Percentiles rank a stretch among this genome's conserved stretches.
These are phyloP conservation scores for Beauveria medogensis DNA, from an alignment of 2,329 filamentous ascomycete genomes.

Conservation along the genomic window DNA sequence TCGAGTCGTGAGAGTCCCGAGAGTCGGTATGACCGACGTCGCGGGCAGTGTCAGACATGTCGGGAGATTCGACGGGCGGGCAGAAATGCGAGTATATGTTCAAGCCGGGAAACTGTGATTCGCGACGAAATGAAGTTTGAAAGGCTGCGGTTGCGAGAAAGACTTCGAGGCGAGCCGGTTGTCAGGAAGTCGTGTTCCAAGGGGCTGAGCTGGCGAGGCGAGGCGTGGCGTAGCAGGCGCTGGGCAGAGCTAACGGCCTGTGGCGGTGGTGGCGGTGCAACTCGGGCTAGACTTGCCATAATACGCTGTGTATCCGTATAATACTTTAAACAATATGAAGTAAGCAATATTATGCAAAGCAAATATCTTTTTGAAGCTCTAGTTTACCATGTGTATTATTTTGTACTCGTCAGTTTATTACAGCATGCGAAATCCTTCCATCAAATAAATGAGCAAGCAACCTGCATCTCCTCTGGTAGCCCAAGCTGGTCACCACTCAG, in stretches of 20 bases:
- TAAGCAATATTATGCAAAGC: too few species aligned
- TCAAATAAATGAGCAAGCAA: too few species aligned
- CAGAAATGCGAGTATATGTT: not conserved
- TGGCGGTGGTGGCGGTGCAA: slow-evolving; percentile 7
- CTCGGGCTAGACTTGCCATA: not conserved
- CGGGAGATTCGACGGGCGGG: not conserved
- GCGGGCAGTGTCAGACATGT: slow-evolving; percentile 41
- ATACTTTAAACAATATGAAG: too few species aligned
- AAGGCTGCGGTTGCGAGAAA: not conserved
- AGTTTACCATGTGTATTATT: too few species aligned
- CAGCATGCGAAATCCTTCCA: too few species aligned
- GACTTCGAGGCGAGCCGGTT: not conserved
- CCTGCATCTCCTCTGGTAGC: too few species aligned
- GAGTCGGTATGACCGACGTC: slow-evolving; percentile 42
- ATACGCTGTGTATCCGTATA: too few species aligned
- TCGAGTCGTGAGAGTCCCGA: slow-evolving; percentile 46
- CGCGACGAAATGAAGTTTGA: too few species aligned
- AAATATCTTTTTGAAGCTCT: too few species aligned
- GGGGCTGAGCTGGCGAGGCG: slow-evolving; percentile 3
- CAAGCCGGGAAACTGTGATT: not conserved
- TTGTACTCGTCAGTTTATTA: too few species aligned
- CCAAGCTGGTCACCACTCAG: not conserved
- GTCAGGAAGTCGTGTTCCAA: slow-evolving; percentile 4
- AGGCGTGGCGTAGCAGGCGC: not conserved
- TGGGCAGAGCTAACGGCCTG: not conserved